These are phyloP conservation scores for Asterophora parasitica DNA, from an alignment of 768 basidiomycete genomes.

Conservation along the genomic window DNA sequence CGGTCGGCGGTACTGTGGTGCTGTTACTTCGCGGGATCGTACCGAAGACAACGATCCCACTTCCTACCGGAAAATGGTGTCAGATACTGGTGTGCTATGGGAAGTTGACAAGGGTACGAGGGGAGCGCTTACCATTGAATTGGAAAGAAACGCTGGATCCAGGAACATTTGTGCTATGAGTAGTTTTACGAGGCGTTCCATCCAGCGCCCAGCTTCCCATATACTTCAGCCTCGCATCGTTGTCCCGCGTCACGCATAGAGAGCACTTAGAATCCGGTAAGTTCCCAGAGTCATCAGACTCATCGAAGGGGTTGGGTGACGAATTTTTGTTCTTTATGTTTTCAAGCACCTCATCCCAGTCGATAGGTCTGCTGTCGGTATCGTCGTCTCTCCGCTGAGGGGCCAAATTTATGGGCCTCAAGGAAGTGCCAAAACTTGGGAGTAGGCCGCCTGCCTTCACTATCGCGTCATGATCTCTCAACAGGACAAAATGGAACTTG, in stretches of 20 bases:
- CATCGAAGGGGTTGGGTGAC: background rate
- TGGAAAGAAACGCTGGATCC: constrained; percentile 29
- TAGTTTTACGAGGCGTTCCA: constrained; percentile 24
- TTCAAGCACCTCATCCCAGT: background rate
- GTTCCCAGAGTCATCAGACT: background rate
- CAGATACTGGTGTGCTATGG: no score
- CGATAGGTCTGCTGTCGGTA: background rate
- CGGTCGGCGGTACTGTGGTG: constrained; percentile 31
- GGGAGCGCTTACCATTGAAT: constrained; percentile 32
- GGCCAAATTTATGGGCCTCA: background rate
- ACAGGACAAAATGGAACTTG: background rate
- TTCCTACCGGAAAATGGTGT: constrained; percentile 25
- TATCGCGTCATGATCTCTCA: background rate
- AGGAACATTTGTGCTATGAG: constrained; percentile 28
- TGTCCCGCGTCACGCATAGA: constrained; percentile 25
- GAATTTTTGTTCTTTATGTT: background rate
- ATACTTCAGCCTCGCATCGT: constrained; percentile 32
- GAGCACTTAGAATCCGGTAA: background rate
- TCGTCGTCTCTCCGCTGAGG: no score
- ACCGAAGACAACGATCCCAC: constrained; percentile 41
- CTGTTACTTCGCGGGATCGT: constrained; percentile 37
- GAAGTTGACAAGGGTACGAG: background rate
- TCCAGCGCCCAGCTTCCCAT: constrained; percentile 32
- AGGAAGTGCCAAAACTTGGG: background rate
- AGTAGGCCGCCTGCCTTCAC: background rate